Base-by-base conservation (phyloP, 768 basidiomycete species). In the Boletales sp. region DNA sequence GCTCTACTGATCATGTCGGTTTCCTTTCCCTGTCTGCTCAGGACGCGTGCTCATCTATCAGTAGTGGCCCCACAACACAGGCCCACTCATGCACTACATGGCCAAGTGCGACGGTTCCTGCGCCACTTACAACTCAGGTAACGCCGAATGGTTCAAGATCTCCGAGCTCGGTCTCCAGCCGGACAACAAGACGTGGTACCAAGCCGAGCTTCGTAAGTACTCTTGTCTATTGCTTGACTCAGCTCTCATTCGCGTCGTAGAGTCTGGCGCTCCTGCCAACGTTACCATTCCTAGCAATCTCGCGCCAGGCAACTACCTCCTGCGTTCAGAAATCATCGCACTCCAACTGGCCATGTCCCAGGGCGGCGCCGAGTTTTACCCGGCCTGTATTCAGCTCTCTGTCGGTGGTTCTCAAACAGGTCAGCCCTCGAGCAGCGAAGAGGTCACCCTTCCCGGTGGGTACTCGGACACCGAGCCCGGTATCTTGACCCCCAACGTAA, bases 291-390 rank as follows among this genome's bases (percentile, higher is more conserved):
- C 82, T 1, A 46, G 52, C 11, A 75, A 71, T 38, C 67, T 90
- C 41, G 78, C 80, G 1, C 61, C 85, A 0, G 89, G 87, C 6
- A 77, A 84, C 57, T 91, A 90, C 63, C 67, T 90, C 43, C 63
- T 90, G 57, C 86, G 89, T 3, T 80, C 87, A 65, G 88, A 90
- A 35, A 75, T 90, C 65, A 83, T 91, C 58, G 74, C 83, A 8
- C 80, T 91, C n/a, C 88, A 91, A 56, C 71, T 79, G 35, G 87
- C 76, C 15, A 69, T 62, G 35, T 47, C 61, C 12, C 2, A 49
- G 15, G 81, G 83, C 9, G 85, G 85, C 25, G 87, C 84, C 3
- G 68, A 68, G 46, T 68, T 67, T 43, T 68, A 68, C 36, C 57
- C 61, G 2, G 37, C 61, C 17, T 68, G 67, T 41, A 50, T 57